Base-by-base conservation (phyloP, 2,329 filamentous ascomycete species). In the Thielaviopsis populi region DNA sequence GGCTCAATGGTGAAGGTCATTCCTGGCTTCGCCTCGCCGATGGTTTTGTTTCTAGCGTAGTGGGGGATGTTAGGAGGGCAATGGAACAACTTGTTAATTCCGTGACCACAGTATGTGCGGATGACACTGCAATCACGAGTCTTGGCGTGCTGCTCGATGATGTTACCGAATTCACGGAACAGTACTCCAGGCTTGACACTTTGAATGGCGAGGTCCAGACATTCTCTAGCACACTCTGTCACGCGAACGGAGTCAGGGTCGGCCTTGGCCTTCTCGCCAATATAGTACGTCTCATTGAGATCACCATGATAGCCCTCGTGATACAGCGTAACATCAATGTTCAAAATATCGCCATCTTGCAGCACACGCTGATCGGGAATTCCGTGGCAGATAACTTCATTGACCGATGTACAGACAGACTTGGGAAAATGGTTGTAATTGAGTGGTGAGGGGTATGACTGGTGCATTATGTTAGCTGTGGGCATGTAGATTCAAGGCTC, bases 1-100 rank as follows among this genome's bases (percentile, higher is more conserved):
- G 94, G 94, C 77, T 99, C 94, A 67, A 99, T 99, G 0, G 94
- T 99, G 71, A 99, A 99, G 68, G 91, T 96, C 91, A 97, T 96
- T 63, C 94, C 94, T 0, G 89, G 86, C 77, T 96, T 96, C 66
- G 91, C 94, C 69, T 88, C 85, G 59, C 94, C 94, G 1, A 96
- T 88, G 0, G 92, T 90, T 82, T 97, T 99, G 77, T 97, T 99
- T 80, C 96, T 97, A 65, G 87, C 92, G 72, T 99, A 99, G 75
- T 99, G 94, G 4, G 94, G 94, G 62, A 99, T 86, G 72, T 95
- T 97, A 1, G 94, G 94, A 33, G 91, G 84, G 73, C 86, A 88
- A 75, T 99, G 94, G 80, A 99, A 99, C 53, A 95, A 79, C 68
- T 84, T 87, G 76, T 96, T 95, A 76, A 97, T 88, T 68, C 92